phyloP scores from a whole-genome alignment of 2,329 filamentous ascomycete species.

The Ophiocordyceps polyrhachis-furcata region DNA sequence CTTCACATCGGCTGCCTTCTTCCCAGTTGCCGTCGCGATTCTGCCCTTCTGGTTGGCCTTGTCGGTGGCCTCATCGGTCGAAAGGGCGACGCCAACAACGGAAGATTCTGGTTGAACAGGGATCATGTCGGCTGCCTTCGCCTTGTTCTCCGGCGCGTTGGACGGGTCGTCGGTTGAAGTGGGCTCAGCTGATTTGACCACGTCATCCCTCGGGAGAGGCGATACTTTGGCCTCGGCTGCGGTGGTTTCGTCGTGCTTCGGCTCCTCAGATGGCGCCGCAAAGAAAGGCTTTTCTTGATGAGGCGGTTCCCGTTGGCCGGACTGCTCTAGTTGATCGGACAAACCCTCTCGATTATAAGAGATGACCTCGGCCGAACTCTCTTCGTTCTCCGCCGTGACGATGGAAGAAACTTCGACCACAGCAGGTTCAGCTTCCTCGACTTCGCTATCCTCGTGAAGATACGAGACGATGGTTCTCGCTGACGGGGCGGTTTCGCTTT shows the following conservation, averaged over 20 bases:
- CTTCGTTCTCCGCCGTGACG: no score
- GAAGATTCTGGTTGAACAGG: neutral
- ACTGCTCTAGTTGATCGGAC: no score
- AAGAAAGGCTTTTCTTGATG: no score
- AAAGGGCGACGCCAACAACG: neutral
- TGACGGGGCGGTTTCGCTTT: neutral
- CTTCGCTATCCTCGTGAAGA: no score
- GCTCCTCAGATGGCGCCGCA: no score
- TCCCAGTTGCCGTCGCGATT: neutral
- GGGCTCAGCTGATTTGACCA: neutral
- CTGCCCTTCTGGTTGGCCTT: neutral
- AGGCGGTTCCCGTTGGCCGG: no score
- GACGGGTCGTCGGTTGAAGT: neutral
- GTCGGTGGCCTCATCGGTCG: neutral
- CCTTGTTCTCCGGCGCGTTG: neutral
- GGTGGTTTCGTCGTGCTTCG: no score
- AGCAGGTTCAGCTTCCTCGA: no score
- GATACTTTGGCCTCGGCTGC: neutral
- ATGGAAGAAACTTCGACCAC: no score
- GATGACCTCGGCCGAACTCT: no score
- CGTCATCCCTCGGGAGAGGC: neutral
- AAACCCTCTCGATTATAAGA: no score
- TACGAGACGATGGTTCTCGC: no score
- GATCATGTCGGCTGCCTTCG: neutral
- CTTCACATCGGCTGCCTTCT: slow-evolving; percentile 9